These are phyloP conservation scores for Sugiyamaella neomexicana DNA, from an alignment of 1,139 yeast species.

Conservation along the genomic window DNA sequence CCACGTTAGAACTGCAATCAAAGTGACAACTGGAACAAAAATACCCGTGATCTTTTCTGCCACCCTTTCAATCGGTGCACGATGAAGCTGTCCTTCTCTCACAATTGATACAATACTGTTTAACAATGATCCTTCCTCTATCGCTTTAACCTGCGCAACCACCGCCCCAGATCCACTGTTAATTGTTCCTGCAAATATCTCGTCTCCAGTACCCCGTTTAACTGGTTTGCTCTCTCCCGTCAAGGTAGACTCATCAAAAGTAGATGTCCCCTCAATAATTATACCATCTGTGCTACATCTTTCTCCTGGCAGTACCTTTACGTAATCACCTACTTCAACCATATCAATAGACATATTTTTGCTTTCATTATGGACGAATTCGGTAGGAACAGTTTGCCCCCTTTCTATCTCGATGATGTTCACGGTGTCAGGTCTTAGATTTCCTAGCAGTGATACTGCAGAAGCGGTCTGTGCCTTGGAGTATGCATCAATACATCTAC, in stretches of 20 bases:
- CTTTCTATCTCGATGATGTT: slow-evolving; percentile 47
- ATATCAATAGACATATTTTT: slow-evolving; percentile 50
- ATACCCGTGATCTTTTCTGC: slow-evolving; percentile 72
- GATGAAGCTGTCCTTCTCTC: slow-evolving; percentile 68
- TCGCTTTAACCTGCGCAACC: slow-evolving; percentile 57
- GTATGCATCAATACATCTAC: slow-evolving; percentile 64
- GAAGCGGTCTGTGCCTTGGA: slow-evolving; percentile 68
- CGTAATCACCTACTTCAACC: slow-evolving; percentile 63
- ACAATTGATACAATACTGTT: slow-evolving; percentile 72
- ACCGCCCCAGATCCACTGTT: slow-evolving; percentile 59
- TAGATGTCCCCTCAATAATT: slow-evolving; percentile 55
- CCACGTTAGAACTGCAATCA: slow-evolving; percentile 65
- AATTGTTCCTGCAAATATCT: slow-evolving; percentile 70
- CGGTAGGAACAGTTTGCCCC: slow-evolving; percentile 18
- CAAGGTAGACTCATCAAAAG: slow-evolving; percentile 73
- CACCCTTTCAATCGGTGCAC: slow-evolving; percentile 72
- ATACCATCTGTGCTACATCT: slow-evolving; percentile 74
- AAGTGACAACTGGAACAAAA: slow-evolving; percentile 68
- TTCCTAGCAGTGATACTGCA: slow-evolving; percentile 56
- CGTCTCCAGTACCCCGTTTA: slow-evolving; percentile 59
- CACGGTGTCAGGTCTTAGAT: slow-evolving; percentile 54
- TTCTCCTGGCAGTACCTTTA: slow-evolving; percentile 62
- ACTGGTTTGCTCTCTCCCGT: slow-evolving; percentile 80
- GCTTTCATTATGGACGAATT: slow-evolving; percentile 19
- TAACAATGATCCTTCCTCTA: slow-evolving; percentile 64